phyloP scores from a whole-genome alignment of 805 yeast species.

The Wickerhamiella azymoides region DNA sequence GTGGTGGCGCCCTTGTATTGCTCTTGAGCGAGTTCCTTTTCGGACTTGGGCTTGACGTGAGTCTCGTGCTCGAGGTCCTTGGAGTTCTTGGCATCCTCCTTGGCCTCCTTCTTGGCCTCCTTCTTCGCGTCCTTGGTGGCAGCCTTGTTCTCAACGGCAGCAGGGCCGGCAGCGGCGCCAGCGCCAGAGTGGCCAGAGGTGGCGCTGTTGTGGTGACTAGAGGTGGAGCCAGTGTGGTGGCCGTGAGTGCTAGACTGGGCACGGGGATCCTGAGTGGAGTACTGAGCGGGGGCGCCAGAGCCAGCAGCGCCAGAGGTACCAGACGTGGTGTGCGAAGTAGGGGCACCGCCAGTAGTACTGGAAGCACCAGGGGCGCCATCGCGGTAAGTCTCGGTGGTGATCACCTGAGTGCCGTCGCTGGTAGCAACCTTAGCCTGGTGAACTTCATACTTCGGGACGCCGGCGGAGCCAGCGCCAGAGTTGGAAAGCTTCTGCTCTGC shows the following conservation, averaged over 20 bases:
- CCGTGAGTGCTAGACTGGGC: neutral
- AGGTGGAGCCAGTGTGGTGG: neutral
- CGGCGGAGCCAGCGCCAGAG: slow-evolving; percentile 4
- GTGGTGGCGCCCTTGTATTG: slow-evolving; percentile 4
- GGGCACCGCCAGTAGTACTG: neutral
- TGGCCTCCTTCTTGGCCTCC: neutral
- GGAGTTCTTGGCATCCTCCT: neutral
- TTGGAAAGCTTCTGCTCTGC: neutral
- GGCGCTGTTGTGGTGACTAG: neutral
- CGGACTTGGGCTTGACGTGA: neutral
- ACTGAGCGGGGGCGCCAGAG: neutral
- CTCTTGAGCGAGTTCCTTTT: neutral
- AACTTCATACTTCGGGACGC: neutral
- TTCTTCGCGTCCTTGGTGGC: neutral
- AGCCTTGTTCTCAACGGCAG: neutral
- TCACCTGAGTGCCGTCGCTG: neutral
- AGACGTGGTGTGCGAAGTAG: neutral
- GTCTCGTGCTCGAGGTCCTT: neutral
- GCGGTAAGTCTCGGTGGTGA: neutral
- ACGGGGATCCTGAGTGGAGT: neutral
- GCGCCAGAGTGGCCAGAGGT: neutral
- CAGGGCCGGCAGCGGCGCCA: neutral
- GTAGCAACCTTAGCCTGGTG: neutral
- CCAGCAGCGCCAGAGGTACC: neutral
- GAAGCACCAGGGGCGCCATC: neutral